Base-by-base conservation (phyloP, 2,329 filamentous ascomycete species). In the Tolypocladium endophyticum region DNA sequence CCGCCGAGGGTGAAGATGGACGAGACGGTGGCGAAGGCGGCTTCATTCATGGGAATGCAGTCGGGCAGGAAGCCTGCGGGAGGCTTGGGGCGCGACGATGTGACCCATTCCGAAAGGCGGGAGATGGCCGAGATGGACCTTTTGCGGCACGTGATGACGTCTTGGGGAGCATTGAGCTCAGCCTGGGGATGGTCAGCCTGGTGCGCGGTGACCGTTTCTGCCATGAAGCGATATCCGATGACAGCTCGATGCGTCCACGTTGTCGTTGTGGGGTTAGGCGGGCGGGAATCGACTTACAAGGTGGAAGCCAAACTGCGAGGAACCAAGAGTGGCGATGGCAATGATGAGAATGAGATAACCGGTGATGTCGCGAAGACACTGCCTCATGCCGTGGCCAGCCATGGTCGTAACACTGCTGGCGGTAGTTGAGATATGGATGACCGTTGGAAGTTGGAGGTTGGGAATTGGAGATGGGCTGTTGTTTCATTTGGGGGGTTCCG, bases 291-390 rank as follows among this genome's bases (percentile, higher is more conserved):
- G 39, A 69, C 77, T 69, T 81, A 94, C 92, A 71, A 97, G 75
- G 74, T 97, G 93, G 74, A 90, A 97, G 63, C 94, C 94, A 71
- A 97, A 99, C 69, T 97, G 91, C 53, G 97, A 82, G 1, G 94
- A 91, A 0, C 93, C 94, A 23, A 97, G 76, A 0, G 92, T 95
- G 52, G 89, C 85, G 61, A 92, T 80, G 61, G 86, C 76, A 59
- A 97, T 82, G 55, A 94, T 76, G 69, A 90, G 84, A 68, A 94
- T 71, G 67, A 97, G 84, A 74, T 91, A 96, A 6, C 84, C 79
- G 41, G 90, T 94, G 59, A 92, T 77, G 66, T 79, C 75, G 63
- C 71, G 72, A 58, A 77, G 63, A 59, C 69, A 38, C 50, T 65
- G 64, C 61, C 64, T 64, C 39, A 73, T 54, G 63, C 65, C 63